These are phyloP conservation scores for Tuctoria greenei DNA, from an alignment of 176 grass and related monocot genomes.

Conservation along the genomic window DNA sequence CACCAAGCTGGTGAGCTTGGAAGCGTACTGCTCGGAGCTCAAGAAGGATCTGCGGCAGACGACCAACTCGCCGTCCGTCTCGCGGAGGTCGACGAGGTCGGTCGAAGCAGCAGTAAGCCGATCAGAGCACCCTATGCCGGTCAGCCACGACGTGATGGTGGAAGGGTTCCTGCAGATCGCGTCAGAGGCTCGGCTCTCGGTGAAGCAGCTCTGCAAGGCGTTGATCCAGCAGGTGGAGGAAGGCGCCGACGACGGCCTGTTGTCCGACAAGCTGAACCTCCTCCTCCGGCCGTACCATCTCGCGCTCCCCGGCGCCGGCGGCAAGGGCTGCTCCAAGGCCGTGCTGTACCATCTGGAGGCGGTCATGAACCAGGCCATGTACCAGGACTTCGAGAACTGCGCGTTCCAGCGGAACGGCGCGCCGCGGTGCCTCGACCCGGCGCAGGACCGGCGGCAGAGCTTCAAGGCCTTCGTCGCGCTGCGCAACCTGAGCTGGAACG, in stretches of 20 bases:
- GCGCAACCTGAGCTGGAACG: slow-evolving; percentile 86
- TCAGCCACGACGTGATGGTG: slow-evolving; percentile 78
- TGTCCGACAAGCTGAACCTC: slow-evolving; percentile 59
- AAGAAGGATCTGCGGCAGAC: slow-evolving; percentile 70
- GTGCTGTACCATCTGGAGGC: slow-evolving; percentile 74
- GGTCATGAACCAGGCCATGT: slow-evolving; percentile 65
- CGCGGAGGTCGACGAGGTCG: slow-evolving; percentile 57
- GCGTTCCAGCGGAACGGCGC: slow-evolving; percentile 61
- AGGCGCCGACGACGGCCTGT: slow-evolving; percentile 37
- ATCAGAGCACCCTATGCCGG: slow-evolving; percentile 53
- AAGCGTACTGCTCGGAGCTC: slow-evolving; percentile 74
- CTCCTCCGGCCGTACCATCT: slow-evolving; percentile 61
- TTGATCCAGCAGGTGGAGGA: slow-evolving; percentile 58
- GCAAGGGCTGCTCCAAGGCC: slow-evolving; percentile 51
- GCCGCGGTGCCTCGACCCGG: slow-evolving; percentile 59
- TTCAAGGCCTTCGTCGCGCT: slow-evolving; percentile 70
- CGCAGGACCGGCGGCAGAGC: slow-evolving; percentile 46
- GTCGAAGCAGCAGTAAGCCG: slow-evolving; percentile 5
- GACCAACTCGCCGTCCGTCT: slow-evolving; percentile 37
- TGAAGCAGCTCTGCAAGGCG: slow-evolving; percentile 78
- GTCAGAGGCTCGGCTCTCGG: slow-evolving; percentile 70
- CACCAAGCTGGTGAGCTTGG: slow-evolving; percentile 63
- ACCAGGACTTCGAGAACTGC: slow-evolving; percentile 88
- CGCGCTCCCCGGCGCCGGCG: background rate
- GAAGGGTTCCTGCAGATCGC: slow-evolving; percentile 90